Base-by-base conservation (phyloP, 352 stramenopile genomes). In the Phytophthora sojae region DNA sequence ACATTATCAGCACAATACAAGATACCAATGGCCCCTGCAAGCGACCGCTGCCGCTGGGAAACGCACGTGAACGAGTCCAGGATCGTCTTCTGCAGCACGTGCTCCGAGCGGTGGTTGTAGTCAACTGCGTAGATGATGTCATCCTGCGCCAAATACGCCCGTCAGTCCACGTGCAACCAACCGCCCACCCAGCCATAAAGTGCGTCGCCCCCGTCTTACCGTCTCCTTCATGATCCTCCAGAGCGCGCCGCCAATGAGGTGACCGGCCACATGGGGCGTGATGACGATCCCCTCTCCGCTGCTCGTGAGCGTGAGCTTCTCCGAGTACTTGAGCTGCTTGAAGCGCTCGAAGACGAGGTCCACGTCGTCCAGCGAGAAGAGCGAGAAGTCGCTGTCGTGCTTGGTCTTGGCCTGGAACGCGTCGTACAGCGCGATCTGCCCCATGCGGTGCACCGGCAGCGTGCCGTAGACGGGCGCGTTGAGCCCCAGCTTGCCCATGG, bases 341-440 rank as follows among this genome's bases (percentile, higher is more conserved):
- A 98, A 97, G 26, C 87, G 93, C 59, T 97, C 92, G 57, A 97
- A 96, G 30, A 98, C 93, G 35, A 88, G 81, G 79, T 99, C 97
- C 15, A 99, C 91, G 75, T 99, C 88, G 80, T 98, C 93, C 58
- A 99, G 83, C 6, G 79, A 88, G 82, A 97, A 94, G 79, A 98
- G 73, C 69, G 94, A 72, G 77, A 98, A 96, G 57, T 91, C 83
- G 57, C 93, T 91, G 64, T 99, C 96, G 68, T 97, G 86, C 70
- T 93, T 95, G 12, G 88, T 98, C 61, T 98, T 87, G 49, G 92
- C 90, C 39, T 98, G 94, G 65, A 98, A 98, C 29, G 96, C 92
- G 72, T 99, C 96, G 71, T 99, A 99, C 9, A 99, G 82, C 47
- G 93, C 94, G 83, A 99, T 98, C 81, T 99, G 94, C 9, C 97